These are phyloP conservation scores for Austroboletus festivus DNA, from an alignment of 768 basidiomycete species.

Conservation along the genomic window DNA sequence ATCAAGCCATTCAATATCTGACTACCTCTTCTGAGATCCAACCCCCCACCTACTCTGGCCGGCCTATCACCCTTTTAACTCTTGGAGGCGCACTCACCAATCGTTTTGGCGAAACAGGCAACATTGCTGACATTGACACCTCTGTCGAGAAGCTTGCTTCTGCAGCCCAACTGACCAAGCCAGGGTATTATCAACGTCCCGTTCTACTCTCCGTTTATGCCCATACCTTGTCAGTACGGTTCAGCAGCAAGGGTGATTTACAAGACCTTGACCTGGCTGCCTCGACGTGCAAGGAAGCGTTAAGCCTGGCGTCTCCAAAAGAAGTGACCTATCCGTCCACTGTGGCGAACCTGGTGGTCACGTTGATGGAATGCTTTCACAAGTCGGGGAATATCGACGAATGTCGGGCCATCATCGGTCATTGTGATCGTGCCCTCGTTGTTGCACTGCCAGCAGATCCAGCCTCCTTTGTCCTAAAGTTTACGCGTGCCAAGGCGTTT, in stretches of 20 bases:
- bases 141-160: slow-evolving; percentile 14
- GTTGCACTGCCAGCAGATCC: not conserved
- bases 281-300: slow-evolving; percentile 16
- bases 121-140: slow-evolving; percentile 13
- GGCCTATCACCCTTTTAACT: slow-evolving; percentile 9
- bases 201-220: slow-evolving; percentile 12
- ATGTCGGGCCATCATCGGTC: slow-evolving; percentile 14
- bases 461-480: slow-evolving; percentile 2
- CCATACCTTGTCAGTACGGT: slow-evolving; percentile 14
- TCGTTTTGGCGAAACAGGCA: slow-evolving; percentile 10
- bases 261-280: slow-evolving; percentile 14
- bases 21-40: slow-evolving; percentile 16
- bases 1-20: slow-evolving; percentile 22
- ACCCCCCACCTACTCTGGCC: slow-evolving; percentile 3
- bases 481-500: slow-evolving; percentile 16
- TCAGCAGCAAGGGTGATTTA: slow-evolving; percentile 9
- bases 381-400: slow-evolving; percentile 14
- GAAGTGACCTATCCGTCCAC: not conserved
- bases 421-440: slow-evolving; percentile 19
- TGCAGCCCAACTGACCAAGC: slow-evolving; percentile 11
- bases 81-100: slow-evolving; percentile 8
- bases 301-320: slow-evolving; percentile 5
- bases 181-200: slow-evolving; percentile 4
- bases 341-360: slow-evolving; percentile 2
- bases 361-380: slow-evolving; percentile 8